Base-by-base conservation (phyloP, 2,329 filamentous ascomycete genomes). In the Aspergillus aculeatus region DNA sequence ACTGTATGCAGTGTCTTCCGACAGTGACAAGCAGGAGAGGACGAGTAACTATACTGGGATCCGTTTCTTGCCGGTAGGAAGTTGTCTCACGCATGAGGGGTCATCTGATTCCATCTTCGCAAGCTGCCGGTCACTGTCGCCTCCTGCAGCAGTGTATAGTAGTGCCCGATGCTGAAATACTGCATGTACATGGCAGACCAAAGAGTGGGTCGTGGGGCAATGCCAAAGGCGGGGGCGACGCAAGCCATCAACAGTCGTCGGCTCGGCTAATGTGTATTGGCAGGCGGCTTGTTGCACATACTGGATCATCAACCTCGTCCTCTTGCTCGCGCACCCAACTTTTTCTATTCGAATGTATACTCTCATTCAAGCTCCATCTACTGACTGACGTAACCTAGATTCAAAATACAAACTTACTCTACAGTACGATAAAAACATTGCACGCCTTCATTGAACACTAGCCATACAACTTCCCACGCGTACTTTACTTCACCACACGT, bases 51-150 rank as follows among this genome's bases (percentile, higher is more conserved):
- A 32, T 69, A 75, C 73, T 50, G 74, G 75, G 24, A 76, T 73
- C 10, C 75, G 70, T 58, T 73, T 76, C 60, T 75, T 77, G 14
- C 71, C 69, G 11, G 62, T 56, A 26, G 70, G 68, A 14, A 63
- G 62, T 9, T 68, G 62, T 4, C 69, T 38, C 14, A 67, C 41
- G 35, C 66, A 59, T 3, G 68, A 57, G 1, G 68, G 62, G 6
- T 65, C 65, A 5, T 69, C 67, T 2, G 64, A 60, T 3, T 68
- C 62, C 64, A 73, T 71, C 1, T 1, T 35, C 32, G 12, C 26
- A 35, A 35, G 12, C 11, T 12, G 32, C 32, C 14, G 2, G 14
- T 35, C 32, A 35, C 32, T 35, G 32, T 12, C 11, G 2, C 11
- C 14, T 12, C 12, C 14, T 3, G 32, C 32, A 35, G 32, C 5